Conservation (phyloP, 75 land plant species). For the Pinus tabuliformis region DNA sequence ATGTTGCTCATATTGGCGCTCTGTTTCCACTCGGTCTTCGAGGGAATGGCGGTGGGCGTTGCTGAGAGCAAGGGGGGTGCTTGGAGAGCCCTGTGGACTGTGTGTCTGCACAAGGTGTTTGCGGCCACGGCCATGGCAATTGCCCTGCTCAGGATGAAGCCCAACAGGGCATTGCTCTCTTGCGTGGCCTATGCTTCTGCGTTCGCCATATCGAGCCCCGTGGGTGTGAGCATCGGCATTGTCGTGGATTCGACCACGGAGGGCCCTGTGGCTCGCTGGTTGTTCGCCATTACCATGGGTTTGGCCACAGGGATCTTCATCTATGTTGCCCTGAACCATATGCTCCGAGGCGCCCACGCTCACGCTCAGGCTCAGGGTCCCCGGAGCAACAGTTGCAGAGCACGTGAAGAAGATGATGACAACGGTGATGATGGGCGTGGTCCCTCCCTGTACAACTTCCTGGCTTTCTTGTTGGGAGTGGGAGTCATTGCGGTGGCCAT, state of each 20-base stretch:
- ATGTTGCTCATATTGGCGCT: slow-evolving; percentile 67
- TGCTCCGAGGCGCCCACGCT: not conserved
- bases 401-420: not conserved
- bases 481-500: not conserved
- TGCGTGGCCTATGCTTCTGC: slow-evolving; percentile 70
- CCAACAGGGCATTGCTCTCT: slow-evolving; percentile 56
- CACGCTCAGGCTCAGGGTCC: too few relatives aligned
- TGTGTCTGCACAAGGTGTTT: slow-evolving; percentile 75
- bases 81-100: slow-evolving; percentile 80
- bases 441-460: not conserved
- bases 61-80: slow-evolving; percentile 62
- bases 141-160: slow-evolving; percentile 67
- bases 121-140: slow-evolving; percentile 94
- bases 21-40: slow-evolving; percentile 68
- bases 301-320: slow-evolving; percentile 77
- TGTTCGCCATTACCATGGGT: slow-evolving; percentile 84
- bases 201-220: slow-evolving; percentile 77
- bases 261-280: slow-evolving; percentile 64
- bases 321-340: slow-evolving; percentile 22
- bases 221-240: slow-evolving; percentile 85
- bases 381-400: not conserved
- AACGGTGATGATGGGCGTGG: not conserved
- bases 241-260: slow-evolving; percentile 65
- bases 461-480: not conserved
- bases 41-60: slow-evolving; percentile 8